These are phyloP conservation scores for Buddleja alternifolia DNA, from an alignment of 257 asterid species.

Conservation along the genomic window DNA sequence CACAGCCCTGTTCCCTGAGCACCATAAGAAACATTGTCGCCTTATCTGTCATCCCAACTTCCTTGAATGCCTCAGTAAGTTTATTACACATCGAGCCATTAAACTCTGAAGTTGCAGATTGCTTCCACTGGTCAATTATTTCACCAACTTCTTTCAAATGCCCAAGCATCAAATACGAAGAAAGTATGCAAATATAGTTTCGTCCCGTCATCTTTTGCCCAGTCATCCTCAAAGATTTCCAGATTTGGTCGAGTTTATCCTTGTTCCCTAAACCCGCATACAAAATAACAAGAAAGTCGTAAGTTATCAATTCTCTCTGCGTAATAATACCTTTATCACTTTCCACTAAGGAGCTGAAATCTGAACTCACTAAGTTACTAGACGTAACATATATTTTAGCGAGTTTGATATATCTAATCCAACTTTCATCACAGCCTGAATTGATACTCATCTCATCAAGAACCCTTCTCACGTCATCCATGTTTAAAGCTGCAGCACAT, in stretches of 20 bases:
- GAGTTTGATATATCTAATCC: slow-evolving; percentile 73
- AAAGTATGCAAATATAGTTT: slow-evolving; percentile 61
- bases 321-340: slow-evolving; percentile 60
- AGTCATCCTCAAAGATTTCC: slow-evolving; percentile 75
- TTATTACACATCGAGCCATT: slow-evolving; percentile 54
- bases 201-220: slow-evolving; percentile 77
- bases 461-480: slow-evolving; percentile 64
- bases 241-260: slow-evolving; percentile 71
- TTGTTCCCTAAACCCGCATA: slow-evolving; percentile 78
- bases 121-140: slow-evolving; percentile 80
- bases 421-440: slow-evolving; percentile 53
- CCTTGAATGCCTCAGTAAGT: slow-evolving; percentile 53
- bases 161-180: slow-evolving; percentile 81
- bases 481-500: slow-evolving; percentile 71
- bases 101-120: slow-evolving; percentile 63
- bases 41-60: slow-evolving; percentile 54
- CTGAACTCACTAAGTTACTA: slow-evolving; percentile 57
- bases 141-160: slow-evolving; percentile 72
- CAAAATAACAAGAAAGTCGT: slow-evolving; percentile 76
- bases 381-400: slow-evolving; percentile 63
- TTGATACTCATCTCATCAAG: slow-evolving; percentile 63
- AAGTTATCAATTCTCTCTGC: slow-evolving; percentile 83
- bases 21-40: slow-evolving; percentile 46
- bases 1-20: slow-evolving; percentile 58
- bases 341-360: slow-evolving; percentile 55